A percentile compares a stretch with the other conserved stretches of the same genome.
phyloP scores from a whole-genome alignment of 2,329 filamentous ascomycete genomes.

The Cordyceps cicadae region DNA sequence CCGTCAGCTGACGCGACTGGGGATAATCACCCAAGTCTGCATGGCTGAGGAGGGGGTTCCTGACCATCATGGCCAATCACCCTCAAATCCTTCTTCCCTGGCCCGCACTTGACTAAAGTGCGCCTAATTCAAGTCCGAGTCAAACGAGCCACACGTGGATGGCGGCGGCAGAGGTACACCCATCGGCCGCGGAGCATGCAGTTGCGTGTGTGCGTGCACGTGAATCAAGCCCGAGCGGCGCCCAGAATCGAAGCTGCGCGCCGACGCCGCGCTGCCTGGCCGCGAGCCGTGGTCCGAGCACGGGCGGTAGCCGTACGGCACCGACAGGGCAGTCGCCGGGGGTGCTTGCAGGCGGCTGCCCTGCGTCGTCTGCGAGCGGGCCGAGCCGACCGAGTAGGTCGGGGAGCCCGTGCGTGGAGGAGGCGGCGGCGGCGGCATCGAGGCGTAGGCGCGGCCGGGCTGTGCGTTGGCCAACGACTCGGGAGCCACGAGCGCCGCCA shows the following conservation, averaged over 20 bases:
- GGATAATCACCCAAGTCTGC: too few relatives aligned
- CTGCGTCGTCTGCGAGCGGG: background rate
- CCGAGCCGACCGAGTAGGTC: background rate
- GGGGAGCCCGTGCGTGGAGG: background rate
- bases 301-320: background rate
- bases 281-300: slow-evolving; percentile 3
- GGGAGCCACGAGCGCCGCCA: slow-evolving; percentile 47
- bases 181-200: slow-evolving; percentile 9
- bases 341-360: background rate
- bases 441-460: background rate
- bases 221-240: slow-evolving; percentile 5
- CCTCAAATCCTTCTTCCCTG: too few relatives aligned
- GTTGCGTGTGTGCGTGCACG: slow-evolving; percentile 8
- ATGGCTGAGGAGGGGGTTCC: too few relatives aligned
- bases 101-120: too few relatives aligned
- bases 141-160: slow-evolving; percentile 7
- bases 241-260: slow-evolving; percentile 3
- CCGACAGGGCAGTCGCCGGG: background rate
- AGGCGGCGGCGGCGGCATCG: slow-evolving; percentile 8
- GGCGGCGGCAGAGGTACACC: slow-evolving; percentile 3
- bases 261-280: slow-evolving; percentile 1
- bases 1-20: too few relatives aligned
- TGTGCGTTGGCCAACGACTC: background rate
- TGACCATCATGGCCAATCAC: too few relatives aligned
- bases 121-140: slow-evolving; percentile 4